phyloP scores from a whole-genome alignment of 805 yeast genomes.

The Scheffersomyces amazonensis region DNA sequence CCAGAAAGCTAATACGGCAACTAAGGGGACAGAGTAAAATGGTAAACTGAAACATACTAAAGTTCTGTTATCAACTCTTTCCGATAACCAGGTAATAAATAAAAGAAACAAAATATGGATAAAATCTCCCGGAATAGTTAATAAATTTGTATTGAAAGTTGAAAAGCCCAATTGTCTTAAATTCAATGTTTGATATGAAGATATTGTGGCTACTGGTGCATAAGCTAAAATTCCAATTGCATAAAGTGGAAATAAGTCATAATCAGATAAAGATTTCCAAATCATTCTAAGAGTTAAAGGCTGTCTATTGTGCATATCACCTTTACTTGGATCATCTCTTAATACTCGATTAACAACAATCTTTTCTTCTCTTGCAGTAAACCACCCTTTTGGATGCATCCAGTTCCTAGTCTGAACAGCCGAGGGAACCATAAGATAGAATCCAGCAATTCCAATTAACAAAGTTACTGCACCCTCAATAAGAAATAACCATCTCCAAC shows the following conservation, averaged over 20 bases:
- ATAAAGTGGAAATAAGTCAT: slow-evolving; percentile 54
- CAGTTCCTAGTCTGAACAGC: slow-evolving; percentile 47
- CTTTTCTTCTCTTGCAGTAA: slow-evolving; percentile 49
- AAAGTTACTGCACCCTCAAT: slow-evolving; percentile 58
- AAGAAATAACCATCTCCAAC: slow-evolving; percentile 63
- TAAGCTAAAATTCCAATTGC: slow-evolving; percentile 33
- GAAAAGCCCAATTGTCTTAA: slow-evolving; percentile 15
- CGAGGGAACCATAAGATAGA: slow-evolving; percentile 49
- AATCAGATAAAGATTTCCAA: slow-evolving; percentile 42
- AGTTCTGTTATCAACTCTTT: slow-evolving; percentile 22
- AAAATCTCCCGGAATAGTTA: slow-evolving; percentile 17
- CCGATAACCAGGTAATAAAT: slow-evolving; percentile 32
- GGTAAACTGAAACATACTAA: slow-evolving; percentile 19
- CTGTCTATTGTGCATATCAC: slow-evolving; percentile 61
- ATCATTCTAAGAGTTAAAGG: slow-evolving; percentile 43
- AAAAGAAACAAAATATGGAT: slow-evolving; percentile 34
- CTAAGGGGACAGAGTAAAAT: slow-evolving; percentile 29
- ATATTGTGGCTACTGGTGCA: slow-evolving; percentile 14
- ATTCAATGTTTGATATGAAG: slow-evolving; percentile 6
- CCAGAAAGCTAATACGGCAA: slow-evolving; percentile 26
- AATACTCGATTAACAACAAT: slow-evolving; percentile 55
- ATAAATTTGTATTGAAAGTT: slow-evolving; percentile 16
- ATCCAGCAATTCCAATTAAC: slow-evolving; percentile 42
- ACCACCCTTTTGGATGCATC: slow-evolving; percentile 45
- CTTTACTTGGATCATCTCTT: slow-evolving; percentile 59